phyloP scores from a whole-genome alignment of 371 early-diverging fungal species.

The Apophysomyces trapeziformis region DNA sequence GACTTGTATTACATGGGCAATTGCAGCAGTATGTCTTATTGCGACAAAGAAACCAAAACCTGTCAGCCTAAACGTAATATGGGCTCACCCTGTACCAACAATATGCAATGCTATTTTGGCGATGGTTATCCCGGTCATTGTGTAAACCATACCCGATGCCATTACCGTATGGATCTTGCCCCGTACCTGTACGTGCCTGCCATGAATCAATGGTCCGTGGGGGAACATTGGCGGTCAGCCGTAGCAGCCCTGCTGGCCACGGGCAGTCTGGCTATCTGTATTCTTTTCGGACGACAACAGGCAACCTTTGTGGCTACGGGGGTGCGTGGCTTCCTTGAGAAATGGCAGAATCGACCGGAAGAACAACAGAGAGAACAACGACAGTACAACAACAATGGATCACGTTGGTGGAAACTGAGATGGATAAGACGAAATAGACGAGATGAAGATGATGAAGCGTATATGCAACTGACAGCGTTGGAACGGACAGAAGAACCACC shows the following conservation, averaged over 20 bases:
- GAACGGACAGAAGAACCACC: slow-evolving; percentile 40
- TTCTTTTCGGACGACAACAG: slow-evolving; percentile 40
- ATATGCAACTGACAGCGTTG: slow-evolving; percentile 34
- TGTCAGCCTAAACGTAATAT: slow-evolving; percentile 50
- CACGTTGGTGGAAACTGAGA: slow-evolving; percentile 39
- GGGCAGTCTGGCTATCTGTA: slow-evolving; percentile 32
- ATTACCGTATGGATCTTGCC: slow-evolving; percentile 38
- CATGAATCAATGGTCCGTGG: slow-evolving; percentile 41
- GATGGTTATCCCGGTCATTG: slow-evolving; percentile 50
- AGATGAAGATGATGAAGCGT: slow-evolving; percentile 27
- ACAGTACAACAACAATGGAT: background rate
- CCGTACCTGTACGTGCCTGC: slow-evolving; percentile 40
- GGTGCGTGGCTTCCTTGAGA: slow-evolving; percentile 33
- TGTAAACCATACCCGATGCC: slow-evolving; percentile 34
- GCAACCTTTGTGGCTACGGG: slow-evolving; percentile 25
- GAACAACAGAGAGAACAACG: background rate
- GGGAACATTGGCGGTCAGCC: slow-evolving; percentile 48
- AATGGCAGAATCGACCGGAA: slow-evolving; percentile 38
- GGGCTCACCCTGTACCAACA: slow-evolving; percentile 39
- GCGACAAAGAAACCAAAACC: slow-evolving; percentile 43
- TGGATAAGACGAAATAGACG: slow-evolving; percentile 35
- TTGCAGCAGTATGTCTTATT: slow-evolving; percentile 48
- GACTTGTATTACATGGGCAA: slow-evolving; percentile 51
- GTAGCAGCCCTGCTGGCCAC: slow-evolving; percentile 40
- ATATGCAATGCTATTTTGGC: slow-evolving; percentile 49